Evolutionary conservation across 768 basidiomycete genomes (phyloP).

Genomic region (Calocybe gangraenosa): DNA sequence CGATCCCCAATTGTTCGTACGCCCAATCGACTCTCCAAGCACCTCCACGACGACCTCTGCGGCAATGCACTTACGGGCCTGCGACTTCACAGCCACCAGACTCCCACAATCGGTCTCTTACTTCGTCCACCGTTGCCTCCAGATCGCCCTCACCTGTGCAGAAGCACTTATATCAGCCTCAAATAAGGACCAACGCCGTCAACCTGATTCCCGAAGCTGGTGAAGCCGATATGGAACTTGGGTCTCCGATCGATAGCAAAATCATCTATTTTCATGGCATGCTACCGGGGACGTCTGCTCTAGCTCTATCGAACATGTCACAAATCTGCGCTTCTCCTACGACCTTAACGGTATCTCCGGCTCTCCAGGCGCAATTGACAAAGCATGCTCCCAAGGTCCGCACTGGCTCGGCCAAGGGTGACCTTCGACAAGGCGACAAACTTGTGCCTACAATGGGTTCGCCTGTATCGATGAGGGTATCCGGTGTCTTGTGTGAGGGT

Average conservation of each 20-base stretch:
- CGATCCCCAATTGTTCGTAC: too few relatives aligned
- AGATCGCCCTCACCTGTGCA: conserved; percentile 6
- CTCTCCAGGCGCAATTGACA: conserved; percentile 35
- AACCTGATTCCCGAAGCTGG: conserved; percentile 12
- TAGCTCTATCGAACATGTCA: too few relatives aligned
- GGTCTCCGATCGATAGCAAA: conserved; percentile 18
- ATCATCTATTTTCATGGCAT: conserved; percentile 4
- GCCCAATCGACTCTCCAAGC: too few relatives aligned
- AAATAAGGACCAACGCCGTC: too few relatives aligned
- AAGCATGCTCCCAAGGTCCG: conserved; percentile 33
- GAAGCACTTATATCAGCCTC: too few relatives aligned
- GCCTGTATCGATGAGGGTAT: not conserved
- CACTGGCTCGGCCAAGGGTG: conserved; percentile 34
- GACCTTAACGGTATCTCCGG: conserved; percentile 15
- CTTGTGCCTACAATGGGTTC: not conserved
- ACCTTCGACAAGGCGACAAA: too few relatives aligned
- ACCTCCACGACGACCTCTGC: too few relatives aligned
- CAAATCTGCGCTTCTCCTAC: too few relatives aligned
- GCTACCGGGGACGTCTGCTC: not conserved
- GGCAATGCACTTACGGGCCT: too few relatives aligned
- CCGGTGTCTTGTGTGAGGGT: too few relatives aligned
- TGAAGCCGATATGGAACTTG: conserved; percentile 28
- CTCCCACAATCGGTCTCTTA: conserved; percentile 4
- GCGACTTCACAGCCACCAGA: too few relatives aligned
- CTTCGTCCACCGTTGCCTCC: conserved; percentile 6